Base-by-base conservation (phyloP, 169 alveolate species). In the Babesia divergens region DNA sequence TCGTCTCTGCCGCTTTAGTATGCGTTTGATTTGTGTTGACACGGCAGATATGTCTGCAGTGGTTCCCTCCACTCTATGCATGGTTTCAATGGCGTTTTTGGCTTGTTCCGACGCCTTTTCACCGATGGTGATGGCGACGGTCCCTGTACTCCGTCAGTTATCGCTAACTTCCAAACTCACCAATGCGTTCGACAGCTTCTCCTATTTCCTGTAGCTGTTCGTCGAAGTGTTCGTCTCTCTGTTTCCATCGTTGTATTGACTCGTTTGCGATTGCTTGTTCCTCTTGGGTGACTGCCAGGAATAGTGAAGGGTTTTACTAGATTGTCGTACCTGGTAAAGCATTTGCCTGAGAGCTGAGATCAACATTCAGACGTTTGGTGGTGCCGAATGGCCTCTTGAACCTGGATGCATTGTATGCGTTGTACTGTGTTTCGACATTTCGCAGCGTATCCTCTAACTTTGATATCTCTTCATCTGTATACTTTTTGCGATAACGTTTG, bases 121-220 rank as follows among this genome's bases (percentile, higher is more conserved):
- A 20, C 88, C 84, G 52, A 80, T 80, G 31, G 20, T 50, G 24
- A 47, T 50, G 14, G 88, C 88, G 46, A 80, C 80, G 18, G 68
- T 72, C 18, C 88, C 88, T 80, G 46, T 20, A 14, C 29, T 0
- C 26, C 20, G 24, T 43, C 22, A 16, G 18, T 11, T 14, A 18
- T 43, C 18, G n/a, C 11, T 7, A 16, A 13, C 13, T 5, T 13
- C 16, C 0, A 1, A 1, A 0, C 67, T 26, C 20, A 66, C 92
- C 92, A 44, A 87, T 87, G 56, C 84, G 75, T 49, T 87, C 92
- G 9, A 87, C 86, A 13, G 88, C 89, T 49, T 87, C 92, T 37
- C 92, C 92, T 37, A 87, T 87, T 69, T 83, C 87, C 79, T 74
- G 62, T 42, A 87, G 67, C 44, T 87, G 91, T 31, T 74, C 67